phyloP scores from a whole-genome alignment of 169 alveolate species.

The Cryptosporidium xiaoi region DNA sequence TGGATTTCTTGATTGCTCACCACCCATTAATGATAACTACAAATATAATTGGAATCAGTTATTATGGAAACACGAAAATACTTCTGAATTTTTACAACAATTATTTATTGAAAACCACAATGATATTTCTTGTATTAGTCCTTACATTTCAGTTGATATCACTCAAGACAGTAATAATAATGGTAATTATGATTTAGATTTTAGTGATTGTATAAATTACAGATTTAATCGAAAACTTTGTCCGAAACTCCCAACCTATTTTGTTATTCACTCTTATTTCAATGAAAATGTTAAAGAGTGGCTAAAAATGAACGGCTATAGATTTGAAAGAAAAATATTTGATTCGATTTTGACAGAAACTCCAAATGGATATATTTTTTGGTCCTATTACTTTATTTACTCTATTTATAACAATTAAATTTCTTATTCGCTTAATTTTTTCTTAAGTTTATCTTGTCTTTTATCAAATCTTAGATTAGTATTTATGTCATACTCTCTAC shows the following conservation, averaged over 20 bases:
- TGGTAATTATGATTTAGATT: not conserved
- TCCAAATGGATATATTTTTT: conserved; percentile 12
- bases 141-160: not conserved
- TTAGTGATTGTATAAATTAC: conserved; percentile 18
- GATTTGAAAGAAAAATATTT: not conserved
- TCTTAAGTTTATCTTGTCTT: not conserved
- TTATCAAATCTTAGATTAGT: not conserved
- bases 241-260: conserved; percentile 19
- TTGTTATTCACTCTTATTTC: not conserved
- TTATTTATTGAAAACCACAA: not conserved
- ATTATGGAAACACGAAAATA: conserved; percentile 17
- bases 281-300: conserved; percentile 9
- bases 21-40: conserved; percentile 27
- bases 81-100: not conserved
- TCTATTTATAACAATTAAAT: not conserved
- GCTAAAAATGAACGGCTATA: conserved; percentile 10
- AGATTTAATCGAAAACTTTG: conserved; percentile 6
- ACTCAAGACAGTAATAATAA: not conserved
- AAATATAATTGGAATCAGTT: not conserved
- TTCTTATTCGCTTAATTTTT: not conserved
- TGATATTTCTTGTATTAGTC: not conserved
- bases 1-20: conserved; percentile 78
- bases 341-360: conserved; percentile 26
- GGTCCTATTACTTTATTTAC: conserved; percentile 30
- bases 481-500: not conserved